Evolutionary conservation across 2,329 filamentous ascomycete genomes (phyloP).

Genomic region (Epichloe typhina): DNA sequence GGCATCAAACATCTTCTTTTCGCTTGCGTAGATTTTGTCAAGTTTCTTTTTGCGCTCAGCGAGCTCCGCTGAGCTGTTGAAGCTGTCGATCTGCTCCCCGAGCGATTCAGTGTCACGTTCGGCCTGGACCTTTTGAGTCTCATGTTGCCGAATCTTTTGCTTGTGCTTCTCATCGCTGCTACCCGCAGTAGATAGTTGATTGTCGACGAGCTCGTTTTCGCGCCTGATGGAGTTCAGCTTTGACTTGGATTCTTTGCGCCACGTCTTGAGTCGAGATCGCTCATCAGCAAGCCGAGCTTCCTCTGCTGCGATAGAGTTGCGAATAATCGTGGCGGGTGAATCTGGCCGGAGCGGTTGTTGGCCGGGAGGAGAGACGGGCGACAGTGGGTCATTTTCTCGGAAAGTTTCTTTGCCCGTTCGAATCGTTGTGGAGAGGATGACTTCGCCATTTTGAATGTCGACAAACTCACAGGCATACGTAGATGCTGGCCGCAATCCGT

Average conservation of each 20-base stretch:
- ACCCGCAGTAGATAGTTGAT: conserved; percentile 53
- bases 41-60: conserved; percentile 40
- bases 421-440: conserved; percentile 60
- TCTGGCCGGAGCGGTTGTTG: conserved; percentile 57
- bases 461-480: conserved; percentile 73
- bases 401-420: conserved; percentile 43
- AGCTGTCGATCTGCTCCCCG: conserved; percentile 44
- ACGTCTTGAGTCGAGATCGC: conserved; percentile 53
- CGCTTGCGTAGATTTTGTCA: conserved; percentile 38
- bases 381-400: conserved; percentile 18
- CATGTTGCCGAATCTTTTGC: conserved; percentile 63
- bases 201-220: conserved; percentile 58
- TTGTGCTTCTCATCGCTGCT: conserved; percentile 64
- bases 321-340: conserved; percentile 64
- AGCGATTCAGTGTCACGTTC: conserved; percentile 43
- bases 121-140: conserved; percentile 56
- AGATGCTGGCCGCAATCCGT: conserved; percentile 54
- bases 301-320: conserved; percentile 60
- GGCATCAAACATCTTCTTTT: conserved; percentile 47
- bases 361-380: conserved; percentile 23
- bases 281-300: conserved; percentile 59
- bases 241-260: conserved; percentile 62
- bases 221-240: conserved; percentile 54
- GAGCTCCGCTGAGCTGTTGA: conserved; percentile 53
- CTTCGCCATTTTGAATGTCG: conserved; percentile 48